phyloP scores from a whole-genome alignment of 768 basidiomycete species.

The Tulasnella sp. region DNA sequence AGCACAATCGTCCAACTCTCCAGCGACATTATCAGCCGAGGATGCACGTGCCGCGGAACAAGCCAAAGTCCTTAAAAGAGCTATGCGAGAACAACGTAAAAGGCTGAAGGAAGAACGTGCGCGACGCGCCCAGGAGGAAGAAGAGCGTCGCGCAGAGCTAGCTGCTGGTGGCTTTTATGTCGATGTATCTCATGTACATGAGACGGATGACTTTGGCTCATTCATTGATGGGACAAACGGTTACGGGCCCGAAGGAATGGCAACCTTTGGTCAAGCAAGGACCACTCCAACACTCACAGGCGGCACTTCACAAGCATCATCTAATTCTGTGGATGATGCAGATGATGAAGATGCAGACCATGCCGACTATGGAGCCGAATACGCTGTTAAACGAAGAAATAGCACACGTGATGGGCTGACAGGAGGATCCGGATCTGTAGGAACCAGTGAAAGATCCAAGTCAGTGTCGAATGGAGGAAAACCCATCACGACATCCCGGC shows the following conservation, averaged over 20 bases:
- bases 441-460: neutral
- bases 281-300: neutral
- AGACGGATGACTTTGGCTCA: slow-evolving; percentile 3
- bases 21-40: too few species aligned
- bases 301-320: neutral
- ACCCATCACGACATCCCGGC: neutral
- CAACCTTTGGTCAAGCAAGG: neutral
- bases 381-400: neutral
- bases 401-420: neutral
- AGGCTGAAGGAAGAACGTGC: neutral
- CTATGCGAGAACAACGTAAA: slow-evolving; percentile 1
- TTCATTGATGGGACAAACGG: neutral
- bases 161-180: slow-evolving; percentile 1
- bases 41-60: too few species aligned
- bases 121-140: neutral
- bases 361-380: neutral
- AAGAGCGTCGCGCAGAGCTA: slow-evolving; percentile 1
- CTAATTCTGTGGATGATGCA: neutral
- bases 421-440: neutral
- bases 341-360: neutral
- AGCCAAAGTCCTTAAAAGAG: neutral
- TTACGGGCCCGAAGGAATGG: neutral
- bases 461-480: neutral
- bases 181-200: neutral
- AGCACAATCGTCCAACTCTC: too few species aligned